Evolutionary conservation across 1,139 yeast species (phyloP).

Genomic region (Tardiomyces digboiensis): DNA sequence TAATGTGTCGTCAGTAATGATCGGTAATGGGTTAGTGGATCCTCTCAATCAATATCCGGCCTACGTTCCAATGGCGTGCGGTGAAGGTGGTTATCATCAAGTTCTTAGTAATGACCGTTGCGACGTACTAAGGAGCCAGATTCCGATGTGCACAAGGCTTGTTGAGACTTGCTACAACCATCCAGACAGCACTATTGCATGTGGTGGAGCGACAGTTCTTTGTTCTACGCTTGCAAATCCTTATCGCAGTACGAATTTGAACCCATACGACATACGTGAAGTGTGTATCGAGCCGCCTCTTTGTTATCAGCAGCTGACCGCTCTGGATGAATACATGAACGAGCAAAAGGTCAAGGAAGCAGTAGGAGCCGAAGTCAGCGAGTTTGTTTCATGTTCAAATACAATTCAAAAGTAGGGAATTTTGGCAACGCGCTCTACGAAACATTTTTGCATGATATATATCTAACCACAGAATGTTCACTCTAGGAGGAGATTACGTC

Average conservation of each 20-base stretch:
- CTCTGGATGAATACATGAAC: conserved; percentile 62
- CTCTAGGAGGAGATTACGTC: conserved; percentile 53
- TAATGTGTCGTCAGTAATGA: conserved; percentile 56
- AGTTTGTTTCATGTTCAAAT: conserved; percentile 51
- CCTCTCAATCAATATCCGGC: conserved; percentile 81
- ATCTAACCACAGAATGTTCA: conserved; percentile 48
- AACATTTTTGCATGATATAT: conserved; percentile 61
- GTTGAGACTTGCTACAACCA: conserved; percentile 74
- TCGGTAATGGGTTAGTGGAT: conserved; percentile 83
- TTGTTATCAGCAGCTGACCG: conserved; percentile 67
- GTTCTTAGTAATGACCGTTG: conserved; percentile 51
- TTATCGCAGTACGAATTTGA: conserved; percentile 81
- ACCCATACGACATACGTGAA: conserved; percentile 88
- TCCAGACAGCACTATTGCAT: conserved; percentile 65
- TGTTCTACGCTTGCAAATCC: conserved; percentile 87
- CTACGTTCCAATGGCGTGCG: conserved; percentile 98
- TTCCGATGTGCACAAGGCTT: conserved; percentile 74
- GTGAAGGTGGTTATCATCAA: conserved; percentile 69
- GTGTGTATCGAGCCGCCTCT: conserved; percentile 62
- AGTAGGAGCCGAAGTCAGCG: conserved; percentile 86
- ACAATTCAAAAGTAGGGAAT: not conserved
- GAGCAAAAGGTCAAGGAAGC: conserved; percentile 61
- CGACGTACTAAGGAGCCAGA: conserved; percentile 40
- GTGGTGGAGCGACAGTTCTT: conserved; percentile 90
- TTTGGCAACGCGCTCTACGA: not conserved